A percentile compares a stretch with the other conserved stretches of the same genome.
These are phyloP conservation scores for Isoetes taiwanensis DNA, from an alignment of 75 land plant genomes.

Conservation along the genomic window DNA sequence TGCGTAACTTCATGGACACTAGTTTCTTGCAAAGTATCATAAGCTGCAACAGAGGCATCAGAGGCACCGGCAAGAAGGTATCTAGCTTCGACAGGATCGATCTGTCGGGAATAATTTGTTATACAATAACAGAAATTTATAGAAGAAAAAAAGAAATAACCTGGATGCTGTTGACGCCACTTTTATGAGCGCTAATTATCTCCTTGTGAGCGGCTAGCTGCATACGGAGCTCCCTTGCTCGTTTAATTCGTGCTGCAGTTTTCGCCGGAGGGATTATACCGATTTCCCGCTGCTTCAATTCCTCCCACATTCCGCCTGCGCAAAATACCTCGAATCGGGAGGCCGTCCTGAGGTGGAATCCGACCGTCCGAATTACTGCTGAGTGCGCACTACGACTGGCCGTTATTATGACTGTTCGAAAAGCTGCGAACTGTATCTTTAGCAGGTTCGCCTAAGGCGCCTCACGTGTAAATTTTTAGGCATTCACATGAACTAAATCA, in stretches of 20 bases:
- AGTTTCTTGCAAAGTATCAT: conserved; percentile 50
- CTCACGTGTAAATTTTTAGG: no score
- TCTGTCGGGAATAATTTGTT: conserved; percentile 21
- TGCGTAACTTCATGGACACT: conserved; percentile 29
- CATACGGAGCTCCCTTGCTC: conserved; percentile 25
- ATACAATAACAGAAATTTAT: neutral
- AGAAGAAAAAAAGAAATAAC: conserved; percentile 16
- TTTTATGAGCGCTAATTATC: conserved; percentile 49
- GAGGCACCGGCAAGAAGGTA: conserved; percentile 72
- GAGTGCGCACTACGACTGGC: no score
- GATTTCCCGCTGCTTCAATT: conserved; percentile 41
- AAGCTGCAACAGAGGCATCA: conserved; percentile 77
- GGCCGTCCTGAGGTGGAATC: no score
- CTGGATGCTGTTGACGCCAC: conserved; percentile 72
- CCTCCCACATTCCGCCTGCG: conserved; percentile 53
- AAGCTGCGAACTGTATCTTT: no score
- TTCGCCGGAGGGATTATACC: conserved; percentile 38
- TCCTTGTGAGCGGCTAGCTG: conserved; percentile 62
- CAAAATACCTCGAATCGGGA: neutral
- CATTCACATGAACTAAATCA: no score
- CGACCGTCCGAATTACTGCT: no score
- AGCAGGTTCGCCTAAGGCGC: no score
- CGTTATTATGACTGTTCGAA: no score
- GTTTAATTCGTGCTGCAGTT: conserved; percentile 30
- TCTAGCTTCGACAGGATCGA: conserved; percentile 71